A percentile compares a stretch with the other conserved stretches of the same genome.
Evolutionary conservation across 2,329 filamentous ascomycete genomes (phyloP).

Genomic region (Diaporthe vaccinii): DNA sequence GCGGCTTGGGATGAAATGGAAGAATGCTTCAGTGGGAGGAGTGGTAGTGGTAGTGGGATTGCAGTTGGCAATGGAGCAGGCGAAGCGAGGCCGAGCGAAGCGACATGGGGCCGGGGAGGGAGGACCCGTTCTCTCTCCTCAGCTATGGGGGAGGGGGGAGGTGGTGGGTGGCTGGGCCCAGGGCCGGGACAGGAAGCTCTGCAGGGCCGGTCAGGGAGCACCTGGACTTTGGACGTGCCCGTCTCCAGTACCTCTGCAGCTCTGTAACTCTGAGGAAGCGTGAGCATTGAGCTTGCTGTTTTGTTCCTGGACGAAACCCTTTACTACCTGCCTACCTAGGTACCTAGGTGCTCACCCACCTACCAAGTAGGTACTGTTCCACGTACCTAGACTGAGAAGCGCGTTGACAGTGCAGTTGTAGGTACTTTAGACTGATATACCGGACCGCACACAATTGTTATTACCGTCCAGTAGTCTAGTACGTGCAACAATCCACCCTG

Average conservation of each 20-base stretch:
- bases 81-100: conserved; percentile 23
- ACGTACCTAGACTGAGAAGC: too few species aligned
- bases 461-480: background rate
- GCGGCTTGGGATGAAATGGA: conserved; percentile 27
- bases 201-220: background rate
- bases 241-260: background rate
- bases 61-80: conserved; percentile 20
- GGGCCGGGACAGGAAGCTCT: background rate
- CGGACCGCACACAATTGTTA: background rate
- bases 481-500: background rate
- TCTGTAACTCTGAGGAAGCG: background rate
- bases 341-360: background rate
- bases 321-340: background rate
- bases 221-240: background rate
- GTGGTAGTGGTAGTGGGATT: background rate
- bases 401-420: too few species aligned
- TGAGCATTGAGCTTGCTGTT: background rate
- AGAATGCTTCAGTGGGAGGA: background rate
- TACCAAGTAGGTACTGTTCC: too few species aligned
- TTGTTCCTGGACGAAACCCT: background rate
- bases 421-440: too few species aligned
- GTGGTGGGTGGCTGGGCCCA: background rate
- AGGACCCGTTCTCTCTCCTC: background rate
- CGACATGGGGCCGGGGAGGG: conserved; percentile 15
- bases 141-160: background rate